phyloP scores from a whole-genome alignment of 2,329 filamentous ascomycete genomes.

The Helicocarpus griseus region DNA sequence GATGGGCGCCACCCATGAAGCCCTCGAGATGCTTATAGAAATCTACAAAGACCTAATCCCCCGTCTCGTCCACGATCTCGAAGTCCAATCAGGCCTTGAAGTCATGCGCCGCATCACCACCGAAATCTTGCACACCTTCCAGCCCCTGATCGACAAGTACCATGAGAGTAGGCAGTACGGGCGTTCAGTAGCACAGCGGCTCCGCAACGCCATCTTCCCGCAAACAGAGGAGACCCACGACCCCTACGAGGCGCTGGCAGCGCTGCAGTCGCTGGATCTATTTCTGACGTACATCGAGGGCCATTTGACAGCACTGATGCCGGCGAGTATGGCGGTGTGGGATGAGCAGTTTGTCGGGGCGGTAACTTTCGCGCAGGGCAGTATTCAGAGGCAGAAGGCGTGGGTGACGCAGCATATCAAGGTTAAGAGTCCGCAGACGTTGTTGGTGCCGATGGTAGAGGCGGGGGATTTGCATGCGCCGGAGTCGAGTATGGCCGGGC shows the following conservation, averaged over 20 bases:
- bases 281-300: slow-evolving; percentile 24
- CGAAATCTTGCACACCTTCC: slow-evolving; percentile 14
- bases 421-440: slow-evolving; percentile 24
- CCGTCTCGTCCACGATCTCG: slow-evolving; percentile 19
- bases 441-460: slow-evolving; percentile 23
- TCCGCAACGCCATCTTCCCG: slow-evolving; percentile 22
- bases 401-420: slow-evolving; percentile 27
- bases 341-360: slow-evolving; percentile 24
- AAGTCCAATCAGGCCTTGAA: slow-evolving; percentile 22
- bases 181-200: slow-evolving; percentile 10
- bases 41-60: slow-evolving; percentile 20
- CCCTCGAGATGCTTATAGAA: slow-evolving; percentile 15
- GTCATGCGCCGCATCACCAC: slow-evolving; percentile 20
- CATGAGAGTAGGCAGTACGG: slow-evolving; percentile 19
- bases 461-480: slow-evolving; percentile 3
- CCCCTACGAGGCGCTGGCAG: slow-evolving; percentile 16
- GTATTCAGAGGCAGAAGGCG: slow-evolving; percentile 20
- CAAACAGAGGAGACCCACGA: background rate
- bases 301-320: slow-evolving; percentile 21
- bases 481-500: background rate
- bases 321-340: slow-evolving; percentile 26
- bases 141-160: slow-evolving; percentile 19
- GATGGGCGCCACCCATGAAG: slow-evolving; percentile 25
- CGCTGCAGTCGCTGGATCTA: slow-evolving; percentile 23
- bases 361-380: slow-evolving; percentile 14